phyloP scores from a whole-genome alignment of 495 filamentous ascomycete species.

The Cairneyella variabilis region DNA sequence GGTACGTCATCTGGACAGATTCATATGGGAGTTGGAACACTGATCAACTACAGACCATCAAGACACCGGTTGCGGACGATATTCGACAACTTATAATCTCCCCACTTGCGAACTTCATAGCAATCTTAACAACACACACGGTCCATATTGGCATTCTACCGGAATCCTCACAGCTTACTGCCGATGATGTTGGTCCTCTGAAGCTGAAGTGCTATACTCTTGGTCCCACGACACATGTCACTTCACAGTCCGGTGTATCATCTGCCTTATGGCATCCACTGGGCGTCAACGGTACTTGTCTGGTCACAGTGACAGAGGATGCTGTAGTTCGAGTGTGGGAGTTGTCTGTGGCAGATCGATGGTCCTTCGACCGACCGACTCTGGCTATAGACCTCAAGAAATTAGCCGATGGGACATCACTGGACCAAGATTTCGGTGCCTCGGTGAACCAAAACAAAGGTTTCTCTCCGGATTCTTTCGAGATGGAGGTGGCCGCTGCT shows the following conservation, averaged over 20 bases:
- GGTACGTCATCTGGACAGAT: slow-evolving; percentile 33
- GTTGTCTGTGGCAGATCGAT: slow-evolving; percentile 69
- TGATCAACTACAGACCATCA: slow-evolving; percentile 53
- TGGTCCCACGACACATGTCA: slow-evolving; percentile 83
- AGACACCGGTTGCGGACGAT: slow-evolving; percentile 64
- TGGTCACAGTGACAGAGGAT: slow-evolving; percentile 83
- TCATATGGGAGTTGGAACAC: slow-evolving; percentile 1
- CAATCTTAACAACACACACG: slow-evolving; percentile 78
- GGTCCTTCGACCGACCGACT: slow-evolving; percentile 78
- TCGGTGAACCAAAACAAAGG: slow-evolving; percentile 67
- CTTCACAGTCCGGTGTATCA: slow-evolving; percentile 70
- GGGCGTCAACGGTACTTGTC: slow-evolving; percentile 62
- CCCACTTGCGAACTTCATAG: slow-evolving; percentile 72
- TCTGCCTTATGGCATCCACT: slow-evolving; percentile 86
- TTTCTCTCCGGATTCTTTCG: slow-evolving; percentile 78
- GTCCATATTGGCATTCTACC: slow-evolving; percentile 78
- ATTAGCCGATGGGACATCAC: slow-evolving; percentile 70
- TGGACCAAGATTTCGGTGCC: slow-evolving; percentile 71
- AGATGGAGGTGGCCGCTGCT: slow-evolving; percentile 85
- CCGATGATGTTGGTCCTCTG: slow-evolving; percentile 57
- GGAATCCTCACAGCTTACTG: slow-evolving; percentile 65
- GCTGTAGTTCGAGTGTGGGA: slow-evolving; percentile 87
- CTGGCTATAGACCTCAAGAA: slow-evolving; percentile 79
- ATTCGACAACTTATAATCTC: slow-evolving; percentile 82
- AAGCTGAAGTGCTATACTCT: slow-evolving; percentile 79